Evolutionary conservation across 345 rosid genomes (phyloP), one percentile per base, ranked within the genome.

Genomic region (Eucalyptus sp.): DNA sequence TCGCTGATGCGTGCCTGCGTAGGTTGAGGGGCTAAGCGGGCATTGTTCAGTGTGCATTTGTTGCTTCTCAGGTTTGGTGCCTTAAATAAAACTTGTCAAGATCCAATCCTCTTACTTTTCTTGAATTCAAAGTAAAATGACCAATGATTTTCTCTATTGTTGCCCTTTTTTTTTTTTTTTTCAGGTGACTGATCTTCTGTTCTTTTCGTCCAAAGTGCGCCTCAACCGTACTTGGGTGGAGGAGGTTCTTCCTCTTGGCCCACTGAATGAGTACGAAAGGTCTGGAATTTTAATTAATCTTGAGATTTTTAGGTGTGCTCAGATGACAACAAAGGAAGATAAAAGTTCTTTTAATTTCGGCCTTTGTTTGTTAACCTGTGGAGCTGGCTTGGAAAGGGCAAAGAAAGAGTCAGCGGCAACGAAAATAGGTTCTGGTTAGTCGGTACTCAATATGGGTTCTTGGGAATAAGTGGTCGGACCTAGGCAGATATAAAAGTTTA

Each of bases 141-240:
- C 16, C 37, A 31, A 51, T 52, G 85, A 50, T 83, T 29, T 54
- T 51, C 27, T 60, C 18, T 52, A 37, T 51, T 60, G 18, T 16
- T 10, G 54, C 2, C 54, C 54, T 37, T 44, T 27, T 29, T 18
- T 37, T 37, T 44, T 27, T 29, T 18, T 37, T 56, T 76, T 86
- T 43, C 86, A 97, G 99, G 99, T 96, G 88, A 97, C 99, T 31
- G 99, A 98, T 89, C 99, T 97, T 83, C 98, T 98, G 71, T 98
- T 95, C 87, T 25, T 58, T 10, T 97, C 99, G 44, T 92, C 97
- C 50, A 97, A 97, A 90, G 96, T 96, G 66, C 93, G 2, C 64
- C 93, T 98, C 13, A 96, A 97, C 25, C 94, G 96, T 43, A 86
- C 68, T 89, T 97, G 99, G 89, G 90, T 94, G 7, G 97, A 95